Evolutionary conservation across 495 filamentous ascomycete genomes (phyloP).

Genomic region (Lophiostoma macrostomum): DNA sequence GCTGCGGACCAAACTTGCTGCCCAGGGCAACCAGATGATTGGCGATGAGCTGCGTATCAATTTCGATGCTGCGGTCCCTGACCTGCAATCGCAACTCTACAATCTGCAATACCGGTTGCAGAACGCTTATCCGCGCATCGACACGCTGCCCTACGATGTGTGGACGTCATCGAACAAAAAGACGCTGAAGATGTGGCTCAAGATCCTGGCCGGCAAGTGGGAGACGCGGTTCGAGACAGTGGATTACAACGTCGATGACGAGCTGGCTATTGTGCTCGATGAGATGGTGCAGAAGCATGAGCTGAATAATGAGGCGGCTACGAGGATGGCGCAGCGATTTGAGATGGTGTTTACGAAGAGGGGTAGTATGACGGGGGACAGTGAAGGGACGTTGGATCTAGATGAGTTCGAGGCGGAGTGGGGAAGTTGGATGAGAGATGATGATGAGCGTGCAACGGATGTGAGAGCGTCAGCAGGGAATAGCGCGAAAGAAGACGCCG

Average conservation of each 20-base stretch:
- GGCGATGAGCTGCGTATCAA: constrained; percentile 3
- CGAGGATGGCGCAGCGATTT: constrained; percentile 16
- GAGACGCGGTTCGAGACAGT: constrained; percentile 13
- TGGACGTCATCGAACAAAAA: constrained; percentile 5
- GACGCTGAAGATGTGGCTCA: constrained; percentile 17
- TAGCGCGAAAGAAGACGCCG: too few relatives aligned
- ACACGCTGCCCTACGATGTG: constrained; percentile 22
- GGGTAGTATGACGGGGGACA: neutral
- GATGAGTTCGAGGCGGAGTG: constrained; percentile 13
- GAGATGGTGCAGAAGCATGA: constrained; percentile 18
- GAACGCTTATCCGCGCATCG: constrained; percentile 14
- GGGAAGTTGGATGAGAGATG: constrained; percentile 15
- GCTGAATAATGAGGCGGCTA: constrained; percentile 4
- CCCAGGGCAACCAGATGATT: neutral
- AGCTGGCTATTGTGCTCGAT: constrained; percentile 8
- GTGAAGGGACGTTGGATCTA: constrained; percentile 7
- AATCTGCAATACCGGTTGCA: constrained; percentile 3
- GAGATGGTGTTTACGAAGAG: constrained; percentile 7
- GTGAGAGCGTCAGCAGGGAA: neutral
- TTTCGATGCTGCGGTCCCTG: constrained; percentile 4
- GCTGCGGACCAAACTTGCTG: neutral
- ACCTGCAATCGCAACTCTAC: constrained; percentile 18
- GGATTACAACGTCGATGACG: neutral
- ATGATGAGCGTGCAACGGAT: neutral
- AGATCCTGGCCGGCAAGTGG: constrained; percentile 19